A percentile compares a stretch with the other conserved stretches of the same genome.
phyloP scores from a whole-genome alignment of 768 basidiomycete species.

The Rhodosporidiobolus odoratus region DNA sequence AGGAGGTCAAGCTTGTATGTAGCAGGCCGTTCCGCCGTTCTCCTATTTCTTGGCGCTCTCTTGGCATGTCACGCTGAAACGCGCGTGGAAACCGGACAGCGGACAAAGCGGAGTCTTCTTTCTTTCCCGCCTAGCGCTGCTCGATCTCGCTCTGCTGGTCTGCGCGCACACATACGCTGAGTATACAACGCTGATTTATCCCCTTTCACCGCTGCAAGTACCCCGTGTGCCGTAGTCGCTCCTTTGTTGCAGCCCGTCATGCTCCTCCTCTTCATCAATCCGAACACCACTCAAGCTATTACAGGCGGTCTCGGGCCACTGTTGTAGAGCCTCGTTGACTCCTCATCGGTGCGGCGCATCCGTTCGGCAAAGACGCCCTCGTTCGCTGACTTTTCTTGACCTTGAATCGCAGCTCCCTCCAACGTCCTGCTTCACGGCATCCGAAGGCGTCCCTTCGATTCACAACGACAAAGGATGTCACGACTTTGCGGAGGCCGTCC shows the following conservation, averaged over 20 bases:
- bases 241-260: not conserved
- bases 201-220: not conserved
- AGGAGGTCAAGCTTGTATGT: not conserved
- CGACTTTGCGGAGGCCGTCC: slow-evolving; percentile 32
- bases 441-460: slow-evolving; percentile 41
- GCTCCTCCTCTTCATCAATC: slow-evolving; percentile 45
- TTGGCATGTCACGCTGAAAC: too few relatives aligned
- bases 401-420: not conserved
- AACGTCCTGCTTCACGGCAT: slow-evolving; percentile 36
- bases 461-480: slow-evolving; percentile 39
- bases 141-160: too few relatives aligned
- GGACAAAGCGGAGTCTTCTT: too few relatives aligned
- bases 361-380: not conserved
- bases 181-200: too few relatives aligned
- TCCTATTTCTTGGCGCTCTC: too few relatives aligned
- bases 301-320: slow-evolving; percentile 42
- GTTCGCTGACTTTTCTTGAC: not conserved
- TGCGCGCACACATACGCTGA: too few relatives aligned
- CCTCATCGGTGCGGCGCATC: not conserved
- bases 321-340: not conserved
- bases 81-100: too few relatives aligned
- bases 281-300: slow-evolving; percentile 47
- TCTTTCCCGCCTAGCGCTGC: too few relatives aligned
- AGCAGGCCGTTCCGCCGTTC: not conserved
- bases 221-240: too few relatives aligned